These are phyloP conservation scores for Salvia rosmarinus DNA, from an alignment of 257 asterid genomes.

Conservation along the genomic window DNA sequence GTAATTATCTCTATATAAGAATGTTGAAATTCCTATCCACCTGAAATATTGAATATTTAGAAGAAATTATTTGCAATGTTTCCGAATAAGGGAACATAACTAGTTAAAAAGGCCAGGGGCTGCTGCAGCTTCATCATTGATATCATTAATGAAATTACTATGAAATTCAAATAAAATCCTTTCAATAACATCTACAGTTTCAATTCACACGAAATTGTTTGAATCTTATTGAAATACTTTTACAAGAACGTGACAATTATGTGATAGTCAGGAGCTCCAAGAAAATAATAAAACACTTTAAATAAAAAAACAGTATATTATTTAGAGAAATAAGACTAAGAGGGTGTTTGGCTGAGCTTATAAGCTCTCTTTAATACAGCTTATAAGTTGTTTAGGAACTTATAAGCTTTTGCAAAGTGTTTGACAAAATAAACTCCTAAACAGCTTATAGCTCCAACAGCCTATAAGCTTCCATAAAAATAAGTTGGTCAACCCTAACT, in stretches of 20 bases:
- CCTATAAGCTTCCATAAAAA: no score
- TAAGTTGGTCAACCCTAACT: no score
- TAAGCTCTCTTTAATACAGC: no score
- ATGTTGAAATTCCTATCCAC: neutral
- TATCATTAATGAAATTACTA: neutral
- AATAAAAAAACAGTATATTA: no score
- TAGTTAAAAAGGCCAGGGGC: neutral
- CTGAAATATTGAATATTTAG: neutral
- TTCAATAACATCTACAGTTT: neutral
- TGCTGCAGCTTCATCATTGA: neutral
- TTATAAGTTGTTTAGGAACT: no score
- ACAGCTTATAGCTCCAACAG: no score
- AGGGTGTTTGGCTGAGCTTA: no score
- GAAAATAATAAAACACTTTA: no score
- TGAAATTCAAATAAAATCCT: neutral
- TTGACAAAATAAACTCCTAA: no score
- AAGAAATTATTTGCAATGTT: constrained; percentile 7
- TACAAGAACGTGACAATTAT: neutral
- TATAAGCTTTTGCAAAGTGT: no score
- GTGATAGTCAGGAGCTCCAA: no score
- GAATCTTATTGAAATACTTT: neutral
- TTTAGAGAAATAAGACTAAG: no score
- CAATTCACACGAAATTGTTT: neutral
- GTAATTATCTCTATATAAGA: neutral
- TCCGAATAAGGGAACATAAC: constrained; percentile 12